Conservation (phyloP, 2,329 filamentous ascomycete genomes). For the Botrytis elliptica region DNA sequence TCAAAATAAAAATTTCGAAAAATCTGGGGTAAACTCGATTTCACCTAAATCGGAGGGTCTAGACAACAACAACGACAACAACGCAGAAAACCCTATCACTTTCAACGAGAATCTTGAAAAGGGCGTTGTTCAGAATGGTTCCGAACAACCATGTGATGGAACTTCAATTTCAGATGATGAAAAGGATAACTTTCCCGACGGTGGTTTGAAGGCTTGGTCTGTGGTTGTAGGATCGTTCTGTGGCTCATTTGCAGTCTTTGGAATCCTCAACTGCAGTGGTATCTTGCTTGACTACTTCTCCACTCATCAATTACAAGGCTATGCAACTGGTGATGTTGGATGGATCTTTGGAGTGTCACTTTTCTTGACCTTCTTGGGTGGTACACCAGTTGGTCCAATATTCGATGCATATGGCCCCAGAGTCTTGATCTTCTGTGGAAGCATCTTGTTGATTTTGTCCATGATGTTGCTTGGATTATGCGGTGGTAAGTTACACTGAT, state of each 20-base stretch:
- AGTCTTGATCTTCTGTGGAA: slow-evolving; percentile 35
- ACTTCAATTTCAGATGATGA: slow-evolving; percentile 29
- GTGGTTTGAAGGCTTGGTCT: slow-evolving; percentile 61
- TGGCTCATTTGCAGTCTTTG: slow-evolving; percentile 60
- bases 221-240: slow-evolving; percentile 66
- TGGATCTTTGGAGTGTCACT: slow-evolving; percentile 60
- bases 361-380: slow-evolving; percentile 68
- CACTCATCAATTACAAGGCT: slow-evolving; percentile 57
- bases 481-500: slow-evolving; percentile 42
- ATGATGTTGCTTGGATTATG: slow-evolving; percentile 58
- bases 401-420: slow-evolving; percentile 67
- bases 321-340: slow-evolving; percentile 58
- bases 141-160: slow-evolving; percentile 23
- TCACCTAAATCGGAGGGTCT: not conserved
- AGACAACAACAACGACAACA: not conserved
- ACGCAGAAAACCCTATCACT: not conserved
- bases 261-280: slow-evolving; percentile 56
- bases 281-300: slow-evolving; percentile 57
- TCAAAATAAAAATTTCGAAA: slow-evolving; percentile 1
- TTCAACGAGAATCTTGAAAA: slow-evolving; percentile 20
- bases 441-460: slow-evolving; percentile 33
- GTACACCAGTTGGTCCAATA: slow-evolving; percentile 66
- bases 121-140: slow-evolving; percentile 19
- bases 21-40: slow-evolving; percentile 4
- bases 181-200: slow-evolving; percentile 58